These are phyloP conservation scores for Cucurbitaria berberidis DNA, from an alignment of 2,329 filamentous ascomycete species.

Conservation along the genomic window DNA sequence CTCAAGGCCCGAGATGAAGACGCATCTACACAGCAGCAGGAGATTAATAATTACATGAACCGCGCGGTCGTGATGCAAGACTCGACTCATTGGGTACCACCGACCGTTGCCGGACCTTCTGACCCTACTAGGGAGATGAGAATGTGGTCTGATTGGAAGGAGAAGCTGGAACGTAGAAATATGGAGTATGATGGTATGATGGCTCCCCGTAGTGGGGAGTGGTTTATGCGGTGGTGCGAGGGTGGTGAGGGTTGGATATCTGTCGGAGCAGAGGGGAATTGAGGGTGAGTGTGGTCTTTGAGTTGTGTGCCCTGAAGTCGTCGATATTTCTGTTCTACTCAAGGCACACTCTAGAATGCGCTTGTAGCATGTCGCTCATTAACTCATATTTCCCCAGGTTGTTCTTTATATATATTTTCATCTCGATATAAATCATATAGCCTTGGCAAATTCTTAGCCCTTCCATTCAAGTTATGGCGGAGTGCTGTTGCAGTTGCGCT, in stretches of 20 bases:
- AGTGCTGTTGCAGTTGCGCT: no score
- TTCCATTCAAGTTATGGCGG: no score
- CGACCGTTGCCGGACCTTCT: not conserved
- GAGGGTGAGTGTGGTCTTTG: not conserved
- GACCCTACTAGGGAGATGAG: not conserved
- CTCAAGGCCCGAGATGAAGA: not conserved
- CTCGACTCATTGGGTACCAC: not conserved
- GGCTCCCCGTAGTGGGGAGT: not conserved
- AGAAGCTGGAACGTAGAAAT: not conserved
- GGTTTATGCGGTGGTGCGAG: not conserved
- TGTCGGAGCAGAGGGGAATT: not conserved
- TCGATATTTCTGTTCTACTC: no score
- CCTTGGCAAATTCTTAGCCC: no score
- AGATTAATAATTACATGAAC: not conserved
- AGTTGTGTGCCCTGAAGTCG: no score
- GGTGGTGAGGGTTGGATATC: not conserved
- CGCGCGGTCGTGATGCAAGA: not conserved
- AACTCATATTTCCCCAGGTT: no score
- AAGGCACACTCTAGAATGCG: no score
- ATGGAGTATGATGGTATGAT: not conserved
- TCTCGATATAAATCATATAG: no score
- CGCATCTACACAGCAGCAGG: not conserved
- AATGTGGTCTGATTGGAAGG: not conserved
- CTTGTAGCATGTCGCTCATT: no score
- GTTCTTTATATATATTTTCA: no score